phyloP scores from a whole-genome alignment of 164 flowering plant genomes.

The Saururus chinensis region DNA sequence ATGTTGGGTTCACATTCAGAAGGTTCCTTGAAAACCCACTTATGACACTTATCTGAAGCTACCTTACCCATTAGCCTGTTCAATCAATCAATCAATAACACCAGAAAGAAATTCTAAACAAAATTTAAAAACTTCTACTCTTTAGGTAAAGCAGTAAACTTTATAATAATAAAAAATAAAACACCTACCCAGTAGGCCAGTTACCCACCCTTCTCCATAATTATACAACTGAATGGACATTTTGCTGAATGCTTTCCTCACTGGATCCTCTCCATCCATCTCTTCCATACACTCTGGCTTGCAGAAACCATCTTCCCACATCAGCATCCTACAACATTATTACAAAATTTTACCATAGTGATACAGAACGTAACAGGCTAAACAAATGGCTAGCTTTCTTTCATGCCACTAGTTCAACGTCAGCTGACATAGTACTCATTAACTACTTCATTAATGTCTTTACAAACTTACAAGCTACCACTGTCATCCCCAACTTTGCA shows the following conservation, averaged over 20 bases:
- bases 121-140: too few relatives aligned
- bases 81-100: conserved; percentile 16
- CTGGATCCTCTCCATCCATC: conserved; percentile 84
- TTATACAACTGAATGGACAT: conserved; percentile 99
- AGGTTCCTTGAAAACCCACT: conserved; percentile 99
- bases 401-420: too few relatives aligned
- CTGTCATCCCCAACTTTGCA: conserved; percentile 89
- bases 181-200: conserved; percentile 55
- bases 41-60: conserved; percentile 99
- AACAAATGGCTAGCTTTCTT: too few relatives aligned
- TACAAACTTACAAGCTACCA: conserved; percentile 66
- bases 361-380: too few relatives aligned
- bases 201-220: conserved; percentile 99
- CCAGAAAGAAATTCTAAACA: conserved; percentile 1
- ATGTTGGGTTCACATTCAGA: conserved; percentile 88
- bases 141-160: too few relatives aligned
- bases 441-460: background rate
- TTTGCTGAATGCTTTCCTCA: conserved; percentile 95
- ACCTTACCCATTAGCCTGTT: conserved; percentile 99
- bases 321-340: conserved; percentile 64
- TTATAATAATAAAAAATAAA: conserved; percentile 10
- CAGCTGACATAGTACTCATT: too few relatives aligned
- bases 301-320: conserved; percentile 99
- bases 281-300: conserved; percentile 71
- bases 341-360: background rate